Percentiles rank a stretch among this genome's conserved stretches.
phyloP scores from a whole-genome alignment of 345 rosid species.

The Populus nigra region DNA sequence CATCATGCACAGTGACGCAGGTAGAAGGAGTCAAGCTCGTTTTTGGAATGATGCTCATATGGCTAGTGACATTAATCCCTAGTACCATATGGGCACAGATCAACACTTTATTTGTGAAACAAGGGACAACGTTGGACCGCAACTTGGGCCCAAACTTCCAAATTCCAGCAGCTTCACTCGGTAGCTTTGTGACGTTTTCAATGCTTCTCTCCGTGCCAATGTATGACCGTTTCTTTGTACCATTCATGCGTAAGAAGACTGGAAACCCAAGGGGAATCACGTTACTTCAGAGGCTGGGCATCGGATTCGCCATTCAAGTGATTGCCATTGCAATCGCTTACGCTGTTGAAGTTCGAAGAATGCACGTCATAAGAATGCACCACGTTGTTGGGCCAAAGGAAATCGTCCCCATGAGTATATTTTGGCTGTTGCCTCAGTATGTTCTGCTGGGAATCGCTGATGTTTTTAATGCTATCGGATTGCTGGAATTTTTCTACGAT shows the following conservation, averaged over 20 bases:
- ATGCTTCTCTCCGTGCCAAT: slow-evolving; percentile 82
- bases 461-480: slow-evolving; percentile 73
- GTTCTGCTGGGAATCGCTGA: slow-evolving; percentile 71
- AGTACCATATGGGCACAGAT: slow-evolving; percentile 89
- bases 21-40: slow-evolving; percentile 79
- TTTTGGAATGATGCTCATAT: slow-evolving; percentile 62
- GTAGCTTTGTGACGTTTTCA: slow-evolving; percentile 76
- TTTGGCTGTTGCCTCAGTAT: slow-evolving; percentile 82
- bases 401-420: slow-evolving; percentile 77
- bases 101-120: slow-evolving; percentile 87
- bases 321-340: slow-evolving; percentile 72
- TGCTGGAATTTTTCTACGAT: slow-evolving; percentile 85
- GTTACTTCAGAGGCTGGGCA: slow-evolving; percentile 73
- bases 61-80: slow-evolving; percentile 79
- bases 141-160: slow-evolving; percentile 52
- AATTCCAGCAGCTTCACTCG: slow-evolving; percentile 80
- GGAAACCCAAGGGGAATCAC: slow-evolving; percentile 84
- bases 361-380: slow-evolving; percentile 45
- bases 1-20: slow-evolving; percentile 73
- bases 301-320: slow-evolving; percentile 71
- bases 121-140: slow-evolving; percentile 81
- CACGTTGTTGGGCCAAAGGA: slow-evolving; percentile 41
- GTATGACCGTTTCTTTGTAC: slow-evolving; percentile 78
- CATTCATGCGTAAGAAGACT: slow-evolving; percentile 61
- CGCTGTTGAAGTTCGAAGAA: slow-evolving; percentile 60